Evolutionary conservation across 768 basidiomycete species (phyloP), one percentile per base, ranked within the genome.

Genomic region (Tylopilus sp.): DNA sequence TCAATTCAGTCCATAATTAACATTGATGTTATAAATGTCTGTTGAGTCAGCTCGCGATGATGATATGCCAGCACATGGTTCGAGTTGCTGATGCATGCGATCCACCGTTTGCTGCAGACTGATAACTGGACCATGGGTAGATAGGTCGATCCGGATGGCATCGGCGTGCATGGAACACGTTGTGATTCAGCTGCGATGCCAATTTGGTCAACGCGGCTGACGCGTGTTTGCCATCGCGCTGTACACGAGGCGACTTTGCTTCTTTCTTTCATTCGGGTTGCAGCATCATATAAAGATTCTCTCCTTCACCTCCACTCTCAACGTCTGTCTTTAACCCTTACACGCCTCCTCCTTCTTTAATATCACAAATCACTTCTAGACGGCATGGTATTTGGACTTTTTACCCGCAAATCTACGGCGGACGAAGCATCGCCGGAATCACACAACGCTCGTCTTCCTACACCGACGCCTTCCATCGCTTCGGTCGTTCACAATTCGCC

Each of bases 381-480:
- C 36, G 11, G 15, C 48, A 75, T 74, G 73, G 71, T 76, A 33
- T 77, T 78, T 54, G 63, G 71, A 2, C 68, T 78, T 43, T 74
- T 78, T 51, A 42, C 65, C 10, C 68, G 73, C 53, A 78, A 71
- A 47, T 63, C 61, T 5, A 45, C 52, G 3, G 33, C 35, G 22
- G 53, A 51, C 50, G 47, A 50, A 4, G 47, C 61, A 41, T 43
- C 58, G 6, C 33, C 45, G 20, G 31, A 12, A 15, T 15, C 31
- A 33, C 51, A 51, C 12, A 31, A 17, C 22, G 39, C 57, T 7
- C 79, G 79, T 61, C 72, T 78, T 11, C 77, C 79, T 15, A 83
- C 82, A 1, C 79, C 80, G 0, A 76, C 80, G 0, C 78, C 82
- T 0, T 81, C 80, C 17, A 62, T 75, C 30, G 59, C 66, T 30